Evolutionary conservation across 768 basidiomycete genomes (phyloP), one percentile per base, ranked within the genome.

Genomic region (Exidia glandulosa): DNA sequence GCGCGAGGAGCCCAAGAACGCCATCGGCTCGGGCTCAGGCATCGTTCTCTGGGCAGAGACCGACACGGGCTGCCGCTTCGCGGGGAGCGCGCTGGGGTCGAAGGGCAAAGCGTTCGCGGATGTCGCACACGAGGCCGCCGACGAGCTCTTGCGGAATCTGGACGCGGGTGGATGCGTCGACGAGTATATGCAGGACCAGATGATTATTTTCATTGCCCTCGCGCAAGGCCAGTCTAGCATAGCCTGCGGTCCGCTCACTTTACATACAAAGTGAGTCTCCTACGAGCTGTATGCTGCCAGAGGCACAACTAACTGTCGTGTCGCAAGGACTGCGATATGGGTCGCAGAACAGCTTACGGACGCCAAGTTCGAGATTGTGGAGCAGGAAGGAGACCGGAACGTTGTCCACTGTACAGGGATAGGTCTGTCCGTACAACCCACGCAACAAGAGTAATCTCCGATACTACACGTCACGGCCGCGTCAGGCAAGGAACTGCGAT

Each of bases 1-100:
- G 3, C 62, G 65, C 16, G 73, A 74, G 58, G 63, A 64, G 5
- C 57, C 62, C 19, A 7, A 57, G 4, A 61, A 70, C 29, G 67
- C 66, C 12, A 73, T 73, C n/a, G 87, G 87, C 0, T 79, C 77
- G 45, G 88, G 88, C 2, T 85, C 84, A 36, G 87, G 88, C 0
- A 82, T 90, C 59, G 75, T 88, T 2, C 69, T 90, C 14, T 88
- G 86, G 85, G 88, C 87, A 0, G 84, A 88, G 70, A 79, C 88
- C 27, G 80, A 80, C 36, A 76, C 75, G 14, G 87, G 86, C 1
- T 87, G 86, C 52, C 68, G 84, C 32, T 74, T 90, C 23, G 86
- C 82, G 1, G 88, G 87, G 2, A 85, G 84, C 61, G 83, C 86
- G 1, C 75, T 87, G 31, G 84, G 86, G 14, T 71, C 69, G 31